These are phyloP conservation scores for Tricladium varicosporioides DNA, from an alignment of 2,329 filamentous ascomycete genomes.

Conservation along the genomic window DNA sequence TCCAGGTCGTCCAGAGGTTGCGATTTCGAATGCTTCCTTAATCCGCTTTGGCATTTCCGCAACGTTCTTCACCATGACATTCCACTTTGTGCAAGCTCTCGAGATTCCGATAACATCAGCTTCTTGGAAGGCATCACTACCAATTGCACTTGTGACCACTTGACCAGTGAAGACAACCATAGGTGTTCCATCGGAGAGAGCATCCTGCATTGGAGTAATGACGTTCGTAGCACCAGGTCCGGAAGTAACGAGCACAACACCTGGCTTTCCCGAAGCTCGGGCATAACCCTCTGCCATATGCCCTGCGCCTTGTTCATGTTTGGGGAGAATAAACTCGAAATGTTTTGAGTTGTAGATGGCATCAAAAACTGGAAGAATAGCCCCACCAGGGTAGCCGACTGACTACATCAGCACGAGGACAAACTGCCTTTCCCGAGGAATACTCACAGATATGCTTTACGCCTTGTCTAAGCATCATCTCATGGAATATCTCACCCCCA, in stretches of 20 bases:
- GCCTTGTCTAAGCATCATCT: slow-evolving; percentile 93
- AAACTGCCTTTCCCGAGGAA: slow-evolving; percentile 5
- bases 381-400: slow-evolving; percentile 91
- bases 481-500: slow-evolving; percentile 95
- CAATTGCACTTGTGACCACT: slow-evolving; percentile 85
- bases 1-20: slow-evolving; percentile 87
- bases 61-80: slow-evolving; percentile 95
- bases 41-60: slow-evolving; percentile 91
- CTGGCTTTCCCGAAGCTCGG: slow-evolving; percentile 86
- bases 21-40: slow-evolving; percentile 98
- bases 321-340: slow-evolving; percentile 92
- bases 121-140: slow-evolving; percentile 96
- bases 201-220: slow-evolving; percentile 94
- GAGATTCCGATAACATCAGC: slow-evolving; percentile 94
- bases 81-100: slow-evolving; percentile 96
- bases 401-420: slow-evolving; percentile 15
- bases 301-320: slow-evolving; percentile 95
- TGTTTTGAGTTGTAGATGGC: slow-evolving; percentile 98
- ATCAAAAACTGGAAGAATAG: slow-evolving; percentile 96
- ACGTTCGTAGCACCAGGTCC: slow-evolving; percentile 96
- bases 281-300: slow-evolving; percentile 99
- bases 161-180: slow-evolving; percentile 96
- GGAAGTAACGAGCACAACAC: slow-evolving; percentile 94
- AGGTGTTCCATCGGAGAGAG: slow-evolving; percentile 90
- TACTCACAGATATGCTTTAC: slow-evolving; percentile 93